A percentile compares a stretch with the other conserved stretches of the same genome.
Evolutionary conservation across 106 monocot species (phyloP).

Genomic region (Amphibolis antarctica): DNA sequence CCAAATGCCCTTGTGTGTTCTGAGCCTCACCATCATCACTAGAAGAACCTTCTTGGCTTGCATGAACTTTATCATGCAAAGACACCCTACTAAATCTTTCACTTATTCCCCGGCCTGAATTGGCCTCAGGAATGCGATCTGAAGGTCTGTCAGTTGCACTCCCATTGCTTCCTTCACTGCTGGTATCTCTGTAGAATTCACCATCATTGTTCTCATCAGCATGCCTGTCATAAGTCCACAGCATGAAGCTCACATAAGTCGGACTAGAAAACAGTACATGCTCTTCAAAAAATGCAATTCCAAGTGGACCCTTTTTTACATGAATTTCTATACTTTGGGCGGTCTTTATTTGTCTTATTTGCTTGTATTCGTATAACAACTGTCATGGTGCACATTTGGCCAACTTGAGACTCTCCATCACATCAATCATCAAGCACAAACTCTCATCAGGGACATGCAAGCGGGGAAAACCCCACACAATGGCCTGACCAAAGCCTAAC

Average conservation of each 20-base stretch:
- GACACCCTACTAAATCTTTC: conserved; percentile 15
- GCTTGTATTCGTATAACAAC: too few species aligned
- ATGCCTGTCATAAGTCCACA: conserved; percentile 17
- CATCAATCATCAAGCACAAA: too few species aligned
- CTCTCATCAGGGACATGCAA: too few species aligned
- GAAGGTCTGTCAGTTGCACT: conserved; percentile 21
- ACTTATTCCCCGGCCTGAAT: conserved; percentile 1
- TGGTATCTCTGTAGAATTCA: conserved; percentile 44
- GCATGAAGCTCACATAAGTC: not conserved
- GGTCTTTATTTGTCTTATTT: too few species aligned
- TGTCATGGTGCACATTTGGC: too few species aligned
- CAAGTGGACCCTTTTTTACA: not conserved
- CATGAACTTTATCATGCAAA: conserved; percentile 13
- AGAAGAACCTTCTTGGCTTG: conserved; percentile 23
- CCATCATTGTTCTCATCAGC: conserved; percentile 47
- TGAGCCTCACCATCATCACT: conserved; percentile 32
- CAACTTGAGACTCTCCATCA: too few species aligned
- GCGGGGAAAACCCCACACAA: too few species aligned
- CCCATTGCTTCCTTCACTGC: conserved; percentile 49
- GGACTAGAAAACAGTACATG: not conserved
- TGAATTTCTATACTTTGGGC: too few species aligned
- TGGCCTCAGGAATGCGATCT: not conserved
- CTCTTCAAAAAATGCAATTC: not conserved
- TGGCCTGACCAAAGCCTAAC: too few species aligned
- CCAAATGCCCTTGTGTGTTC: conserved; percentile 20